These are phyloP conservation scores for Sophora flavescens DNA, from an alignment of 306 rosid species.

Conservation along the genomic window DNA sequence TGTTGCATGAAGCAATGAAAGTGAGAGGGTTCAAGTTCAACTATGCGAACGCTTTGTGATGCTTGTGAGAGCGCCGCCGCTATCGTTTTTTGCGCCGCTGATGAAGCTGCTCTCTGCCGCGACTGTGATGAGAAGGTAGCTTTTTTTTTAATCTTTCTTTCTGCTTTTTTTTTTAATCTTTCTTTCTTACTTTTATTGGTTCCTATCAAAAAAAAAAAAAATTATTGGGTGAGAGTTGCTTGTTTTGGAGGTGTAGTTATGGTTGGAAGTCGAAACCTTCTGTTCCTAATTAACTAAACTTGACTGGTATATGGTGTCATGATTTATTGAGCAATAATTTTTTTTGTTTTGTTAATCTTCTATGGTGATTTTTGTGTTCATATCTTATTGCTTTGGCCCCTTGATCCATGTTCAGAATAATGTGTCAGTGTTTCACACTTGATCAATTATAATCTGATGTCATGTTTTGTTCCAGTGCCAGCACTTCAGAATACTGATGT, in stretches of 20 bases:
- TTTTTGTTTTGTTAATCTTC: background rate
- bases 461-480: no score
- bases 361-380: background rate
- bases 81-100: conserved; percentile 96
- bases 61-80: conserved; percentile 98
- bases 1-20: conserved; percentile 71
- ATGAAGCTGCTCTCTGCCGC: conserved; percentile 97
- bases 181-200: no score
- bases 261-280: no score
- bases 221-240: no score
- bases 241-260: no score
- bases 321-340: no score
- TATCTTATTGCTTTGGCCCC: background rate
- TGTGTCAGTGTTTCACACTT: conserved; percentile 1
- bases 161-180: no score
- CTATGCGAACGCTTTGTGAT: conserved; percentile 98
- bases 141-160: background rate
- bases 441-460: background rate
- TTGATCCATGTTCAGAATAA: background rate
- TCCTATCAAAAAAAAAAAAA: no score
- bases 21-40: conserved; percentile 44
- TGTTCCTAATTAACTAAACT: no score
- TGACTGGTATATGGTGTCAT: no score
- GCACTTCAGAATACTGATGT: no score
- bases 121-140: conserved; percentile 89